Percentiles rank a stretch among this genome's conserved stretches.
Conservation (phyloP, 2,329 filamentous ascomycete species). For the Fusarium xylarioides region DNA sequence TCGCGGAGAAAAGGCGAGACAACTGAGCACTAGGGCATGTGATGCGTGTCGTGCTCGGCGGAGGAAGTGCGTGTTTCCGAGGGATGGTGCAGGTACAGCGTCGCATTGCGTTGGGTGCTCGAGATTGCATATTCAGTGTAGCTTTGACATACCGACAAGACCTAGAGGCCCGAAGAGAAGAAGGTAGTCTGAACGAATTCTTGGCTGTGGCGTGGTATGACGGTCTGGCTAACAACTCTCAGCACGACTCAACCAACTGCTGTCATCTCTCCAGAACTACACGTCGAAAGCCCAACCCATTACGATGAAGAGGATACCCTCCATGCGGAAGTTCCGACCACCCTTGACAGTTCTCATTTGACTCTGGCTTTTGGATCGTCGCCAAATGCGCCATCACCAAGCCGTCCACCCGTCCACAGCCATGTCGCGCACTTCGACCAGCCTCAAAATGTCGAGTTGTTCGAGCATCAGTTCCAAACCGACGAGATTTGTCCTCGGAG, state of each 20-base stretch:
- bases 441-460: neutral
- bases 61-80: neutral
- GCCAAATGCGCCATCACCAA: neutral
- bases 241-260: neutral
- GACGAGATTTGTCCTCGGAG: neutral
- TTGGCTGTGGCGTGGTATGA: no score
- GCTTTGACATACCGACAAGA: neutral
- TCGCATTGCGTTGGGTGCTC: neutral
- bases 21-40: neutral
- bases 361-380: neutral
- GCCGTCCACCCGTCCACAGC: rapidly evolving
- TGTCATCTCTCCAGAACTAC: neutral
- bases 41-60: conserved; percentile 7
- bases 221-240: neutral
- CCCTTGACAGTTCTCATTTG: rapidly evolving
- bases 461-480: neutral
- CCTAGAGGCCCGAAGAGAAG: neutral
- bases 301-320: neutral
- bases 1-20: neutral
- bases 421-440: neutral
- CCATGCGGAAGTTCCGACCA: rapidly evolving
- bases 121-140: neutral
- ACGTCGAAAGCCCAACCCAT: neutral
- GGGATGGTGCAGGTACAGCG: neutral
- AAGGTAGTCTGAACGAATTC: neutral